These are phyloP conservation scores for Terfezia claveryi DNA, from an alignment of 495 filamentous ascomycete species.

Conservation along the genomic window DNA sequence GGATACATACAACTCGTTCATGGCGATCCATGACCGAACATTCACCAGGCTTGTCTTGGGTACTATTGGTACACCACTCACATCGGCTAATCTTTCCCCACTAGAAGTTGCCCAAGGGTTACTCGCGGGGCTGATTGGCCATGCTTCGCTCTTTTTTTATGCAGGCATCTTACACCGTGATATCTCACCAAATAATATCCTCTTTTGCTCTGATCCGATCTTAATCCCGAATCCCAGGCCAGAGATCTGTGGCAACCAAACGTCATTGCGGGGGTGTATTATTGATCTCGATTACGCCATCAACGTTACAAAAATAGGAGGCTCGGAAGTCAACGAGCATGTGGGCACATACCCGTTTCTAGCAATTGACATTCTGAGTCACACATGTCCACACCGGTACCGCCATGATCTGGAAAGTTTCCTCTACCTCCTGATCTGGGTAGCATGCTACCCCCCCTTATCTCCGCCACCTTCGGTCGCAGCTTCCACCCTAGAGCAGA, in stretches of 20 bases:
- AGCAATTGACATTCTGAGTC: too few relatives aligned
- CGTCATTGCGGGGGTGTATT: background rate
- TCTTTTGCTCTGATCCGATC: background rate
- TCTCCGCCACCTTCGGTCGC: too few relatives aligned
- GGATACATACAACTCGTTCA: too few relatives aligned
- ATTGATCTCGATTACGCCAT: background rate
- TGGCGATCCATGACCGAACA: background rate
- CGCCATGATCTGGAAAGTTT: too few relatives aligned
- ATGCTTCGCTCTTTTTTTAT: background rate
- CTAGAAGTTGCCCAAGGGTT: background rate
- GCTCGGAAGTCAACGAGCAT: too few relatives aligned
- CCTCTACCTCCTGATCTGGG: too few relatives aligned
- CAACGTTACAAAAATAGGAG: too few relatives aligned
- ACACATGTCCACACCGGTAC: too few relatives aligned
- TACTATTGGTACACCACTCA: background rate
- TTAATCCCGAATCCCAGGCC: background rate
- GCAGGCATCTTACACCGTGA: background rate
- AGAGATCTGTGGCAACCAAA: background rate
- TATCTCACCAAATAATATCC: background rate
- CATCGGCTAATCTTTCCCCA: background rate
- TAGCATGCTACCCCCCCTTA: too few relatives aligned
- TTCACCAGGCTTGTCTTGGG: background rate
- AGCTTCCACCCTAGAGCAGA: too few relatives aligned
- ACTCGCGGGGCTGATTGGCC: background rate
- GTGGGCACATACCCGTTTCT: too few relatives aligned